Conservation (phyloP, 352 stramenopile genomes). For the Phytophthora colocasiae region DNA sequence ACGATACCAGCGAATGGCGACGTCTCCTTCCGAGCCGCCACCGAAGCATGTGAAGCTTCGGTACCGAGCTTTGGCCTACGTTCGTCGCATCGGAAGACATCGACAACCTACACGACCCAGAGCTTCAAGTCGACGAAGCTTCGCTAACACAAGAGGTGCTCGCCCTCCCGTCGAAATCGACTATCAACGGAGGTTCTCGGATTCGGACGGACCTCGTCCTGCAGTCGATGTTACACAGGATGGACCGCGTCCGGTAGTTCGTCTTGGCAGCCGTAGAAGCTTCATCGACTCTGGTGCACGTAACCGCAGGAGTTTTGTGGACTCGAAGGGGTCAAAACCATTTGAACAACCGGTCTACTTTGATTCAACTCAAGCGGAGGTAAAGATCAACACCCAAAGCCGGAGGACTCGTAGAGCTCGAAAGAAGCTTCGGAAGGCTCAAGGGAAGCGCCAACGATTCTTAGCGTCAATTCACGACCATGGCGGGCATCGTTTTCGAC, state of each 20-base stretch:
- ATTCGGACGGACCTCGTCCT: conserved; percentile 6
- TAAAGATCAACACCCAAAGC: conserved; percentile 18
- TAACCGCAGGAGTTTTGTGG: conserved; percentile 8
- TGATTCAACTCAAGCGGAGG: conserved; percentile 4
- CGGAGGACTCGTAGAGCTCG: conserved; percentile 13
- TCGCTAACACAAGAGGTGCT: conserved; percentile 6
- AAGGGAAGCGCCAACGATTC: conserved; percentile 17
- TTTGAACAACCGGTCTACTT: not conserved
- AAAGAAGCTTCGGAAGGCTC: conserved; percentile 9
- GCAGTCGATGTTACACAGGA: not conserved
- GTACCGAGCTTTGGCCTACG: conserved; percentile 32
- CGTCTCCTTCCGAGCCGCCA: conserved; percentile 18
- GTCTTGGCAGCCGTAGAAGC: conserved; percentile 4
- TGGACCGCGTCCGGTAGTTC: conserved; percentile 6
- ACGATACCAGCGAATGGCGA: conserved; percentile 17
- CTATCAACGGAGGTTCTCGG: conserved; percentile 3
- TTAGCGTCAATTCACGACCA: conserved; percentile 16
- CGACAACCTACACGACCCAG: not conserved
- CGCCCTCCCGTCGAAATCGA: not conserved
- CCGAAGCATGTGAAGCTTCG: conserved; percentile 31
- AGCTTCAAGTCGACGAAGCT: conserved; percentile 20
- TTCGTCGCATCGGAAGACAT: conserved; percentile 32
- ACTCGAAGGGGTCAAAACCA: conserved; percentile 15
- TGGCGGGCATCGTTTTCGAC: conserved; percentile 5
- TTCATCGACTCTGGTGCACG: conserved; percentile 12